These are phyloP conservation scores for Hericium alpestre DNA, from an alignment of 768 basidiomycete species.

Conservation along the genomic window DNA sequence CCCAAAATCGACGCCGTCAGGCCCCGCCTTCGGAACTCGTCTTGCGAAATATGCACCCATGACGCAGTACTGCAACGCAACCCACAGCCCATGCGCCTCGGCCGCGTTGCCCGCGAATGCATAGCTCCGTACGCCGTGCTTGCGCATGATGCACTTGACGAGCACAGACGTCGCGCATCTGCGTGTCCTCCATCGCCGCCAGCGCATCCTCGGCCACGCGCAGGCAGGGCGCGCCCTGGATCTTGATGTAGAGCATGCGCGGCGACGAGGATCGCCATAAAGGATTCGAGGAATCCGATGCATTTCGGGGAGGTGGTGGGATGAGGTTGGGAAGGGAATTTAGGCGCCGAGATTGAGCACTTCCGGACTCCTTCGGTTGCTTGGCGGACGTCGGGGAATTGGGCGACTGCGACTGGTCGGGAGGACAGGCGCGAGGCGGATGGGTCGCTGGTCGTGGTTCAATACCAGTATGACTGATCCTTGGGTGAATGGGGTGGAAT, in stretches of 20 bases:
- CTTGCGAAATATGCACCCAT: too few relatives aligned
- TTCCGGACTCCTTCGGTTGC: constrained; percentile 76
- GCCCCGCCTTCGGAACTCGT: too few relatives aligned
- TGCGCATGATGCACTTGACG: neutral
- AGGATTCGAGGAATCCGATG: constrained; percentile 78
- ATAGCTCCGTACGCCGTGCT: neutral
- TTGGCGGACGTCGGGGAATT: constrained; percentile 67
- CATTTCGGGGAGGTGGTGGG: constrained; percentile 44
- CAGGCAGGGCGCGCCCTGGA: constrained; percentile 62
- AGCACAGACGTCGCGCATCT: neutral
- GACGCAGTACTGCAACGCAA: neutral
- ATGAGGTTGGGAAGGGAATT: constrained; percentile 23
- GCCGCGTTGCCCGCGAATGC: neutral
- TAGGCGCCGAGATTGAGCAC: constrained; percentile 63
- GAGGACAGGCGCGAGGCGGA: constrained; percentile 69
- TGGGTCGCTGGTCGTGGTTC: constrained; percentile 45
- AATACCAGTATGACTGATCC: neutral
- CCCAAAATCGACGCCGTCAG: too few relatives aligned
- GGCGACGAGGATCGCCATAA: constrained; percentile 25
- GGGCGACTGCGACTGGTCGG: constrained; percentile 82
- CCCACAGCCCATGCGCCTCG: neutral
- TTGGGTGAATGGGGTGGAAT: neutral
- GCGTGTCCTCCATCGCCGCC: constrained; percentile 37
- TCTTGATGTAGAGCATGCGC: constrained; percentile 80
- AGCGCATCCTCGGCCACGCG: constrained; percentile 50